These are phyloP conservation scores for Pleurotus tuoliensis DNA, from an alignment of 768 basidiomycete genomes.

Conservation along the genomic window DNA sequence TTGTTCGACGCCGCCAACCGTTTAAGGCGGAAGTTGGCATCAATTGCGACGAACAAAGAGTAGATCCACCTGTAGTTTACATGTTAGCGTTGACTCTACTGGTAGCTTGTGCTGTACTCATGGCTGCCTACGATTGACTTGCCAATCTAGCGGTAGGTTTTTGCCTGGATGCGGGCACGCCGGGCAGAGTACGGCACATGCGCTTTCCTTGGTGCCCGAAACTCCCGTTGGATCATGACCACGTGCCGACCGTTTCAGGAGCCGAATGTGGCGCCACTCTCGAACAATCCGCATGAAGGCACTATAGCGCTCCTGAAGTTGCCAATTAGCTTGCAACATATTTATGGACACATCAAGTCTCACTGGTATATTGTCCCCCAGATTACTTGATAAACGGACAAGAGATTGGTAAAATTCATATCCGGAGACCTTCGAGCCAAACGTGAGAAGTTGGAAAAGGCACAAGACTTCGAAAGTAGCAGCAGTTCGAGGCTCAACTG, in stretches of 20 bases:
- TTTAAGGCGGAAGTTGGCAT: slow-evolving; percentile 24
- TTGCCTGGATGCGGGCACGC: slow-evolving; percentile 20
- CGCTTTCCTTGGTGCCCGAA: slow-evolving; percentile 13
- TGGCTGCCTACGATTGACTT: not conserved
- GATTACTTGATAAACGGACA: slow-evolving; percentile 25
- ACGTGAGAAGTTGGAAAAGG: slow-evolving; percentile 26
- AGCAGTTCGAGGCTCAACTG: slow-evolving; percentile 20
- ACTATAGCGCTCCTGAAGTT: slow-evolving; percentile 13
- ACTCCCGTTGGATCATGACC: slow-evolving; percentile 15
- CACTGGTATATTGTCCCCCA: slow-evolving; percentile 11
- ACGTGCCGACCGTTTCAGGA: slow-evolving; percentile 19
- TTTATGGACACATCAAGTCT: not conserved
- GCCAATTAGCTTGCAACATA: not conserved
- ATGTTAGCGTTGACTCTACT: not conserved
- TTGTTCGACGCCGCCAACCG: slow-evolving; percentile 16
- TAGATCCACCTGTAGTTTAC: slow-evolving; percentile 10
- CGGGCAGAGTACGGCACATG: slow-evolving; percentile 19
- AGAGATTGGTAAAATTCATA: slow-evolving; percentile 29
- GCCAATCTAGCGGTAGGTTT: slow-evolving; percentile 16
- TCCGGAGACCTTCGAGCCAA: slow-evolving; percentile 26
- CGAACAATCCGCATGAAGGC: slow-evolving; percentile 13
- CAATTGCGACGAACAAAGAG: slow-evolving; percentile 17
- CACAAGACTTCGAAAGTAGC: slow-evolving; percentile 26
- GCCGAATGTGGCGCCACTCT: slow-evolving; percentile 19
- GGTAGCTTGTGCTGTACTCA: not conserved